phyloP scores from a whole-genome alignment of 805 yeast species.

The Pichia pseudocactophila region DNA sequence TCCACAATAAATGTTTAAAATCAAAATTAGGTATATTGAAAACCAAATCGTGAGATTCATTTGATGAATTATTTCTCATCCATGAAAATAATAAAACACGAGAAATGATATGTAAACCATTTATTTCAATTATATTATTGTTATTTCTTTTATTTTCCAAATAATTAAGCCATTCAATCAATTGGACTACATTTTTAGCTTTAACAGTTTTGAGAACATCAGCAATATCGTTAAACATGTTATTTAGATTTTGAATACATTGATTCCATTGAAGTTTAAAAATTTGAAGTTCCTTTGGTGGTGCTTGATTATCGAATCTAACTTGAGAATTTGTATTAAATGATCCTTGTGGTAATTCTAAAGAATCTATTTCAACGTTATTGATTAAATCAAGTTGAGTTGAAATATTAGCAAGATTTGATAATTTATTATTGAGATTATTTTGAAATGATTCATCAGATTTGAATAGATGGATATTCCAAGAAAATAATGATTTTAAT shows the following conservation, averaged over 20 bases:
- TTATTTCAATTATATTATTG: constrained; percentile 21
- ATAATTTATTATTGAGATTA: neutral
- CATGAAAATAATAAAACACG: constrained; percentile 57
- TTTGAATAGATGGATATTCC: constrained; percentile 6
- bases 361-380: neutral
- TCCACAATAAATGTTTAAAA: constrained; percentile 30
- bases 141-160: constrained; percentile 23
- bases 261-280: constrained; percentile 16
- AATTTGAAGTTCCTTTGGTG: constrained; percentile 29
- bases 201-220: constrained; percentile 27
- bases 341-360: constrained; percentile 23
- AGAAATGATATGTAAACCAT: constrained; percentile 40
- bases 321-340: constrained; percentile 42
- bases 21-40: constrained; percentile 37
- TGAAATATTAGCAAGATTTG: neutral
- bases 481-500: constrained; percentile 3
- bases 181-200: constrained; percentile 22
- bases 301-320: constrained; percentile 39
- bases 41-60: constrained; percentile 50
- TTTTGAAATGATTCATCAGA: neutral
- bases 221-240: constrained; percentile 31
- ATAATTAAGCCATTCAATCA: constrained; percentile 19
- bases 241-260: constrained; percentile 14
- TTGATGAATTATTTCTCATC: constrained; percentile 27
- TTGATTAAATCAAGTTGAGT: neutral